These are phyloP conservation scores for Trypanosoma platydactyli DNA, from an alignment of 208 protist genomes.

Conservation along the genomic window DNA sequence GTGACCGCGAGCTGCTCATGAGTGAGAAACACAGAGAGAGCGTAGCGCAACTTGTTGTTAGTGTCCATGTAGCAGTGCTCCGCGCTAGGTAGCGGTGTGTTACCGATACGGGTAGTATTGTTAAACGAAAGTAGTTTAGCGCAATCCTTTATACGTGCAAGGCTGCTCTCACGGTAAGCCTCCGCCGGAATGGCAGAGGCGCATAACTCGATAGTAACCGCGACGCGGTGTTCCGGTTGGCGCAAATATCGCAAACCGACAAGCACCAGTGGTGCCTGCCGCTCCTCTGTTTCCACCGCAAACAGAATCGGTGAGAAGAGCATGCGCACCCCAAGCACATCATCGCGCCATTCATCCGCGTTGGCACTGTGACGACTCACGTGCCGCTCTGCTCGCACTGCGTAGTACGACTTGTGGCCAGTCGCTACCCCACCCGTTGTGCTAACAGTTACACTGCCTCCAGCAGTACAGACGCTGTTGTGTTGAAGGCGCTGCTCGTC, in stretches of 20 bases:
- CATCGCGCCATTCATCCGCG: slow-evolving; percentile 79
- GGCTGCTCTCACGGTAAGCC: slow-evolving; percentile 64
- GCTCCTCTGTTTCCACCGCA: slow-evolving; percentile 66
- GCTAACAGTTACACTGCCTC: background rate
- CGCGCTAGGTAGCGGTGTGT: slow-evolving; percentile 47
- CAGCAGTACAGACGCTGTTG: background rate
- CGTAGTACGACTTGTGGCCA: slow-evolving; percentile 52
- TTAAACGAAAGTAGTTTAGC: slow-evolving; percentile 46
- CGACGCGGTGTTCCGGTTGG: slow-evolving; percentile 59
- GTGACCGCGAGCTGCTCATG: slow-evolving; percentile 67
- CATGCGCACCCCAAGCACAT: slow-evolving; percentile 61
- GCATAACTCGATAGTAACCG: slow-evolving; percentile 71
- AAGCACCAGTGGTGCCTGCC: slow-evolving; percentile 79
- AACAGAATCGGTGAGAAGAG: slow-evolving; percentile 78
- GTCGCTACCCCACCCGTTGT: background rate
- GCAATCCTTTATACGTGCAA: slow-evolving; percentile 64
- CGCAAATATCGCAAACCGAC: slow-evolving; percentile 66
- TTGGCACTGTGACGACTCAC: slow-evolving; percentile 62
- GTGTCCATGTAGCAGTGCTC: slow-evolving; percentile 86
- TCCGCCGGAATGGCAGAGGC: slow-evolving; percentile 35
- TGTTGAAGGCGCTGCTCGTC: slow-evolving; percentile 2
- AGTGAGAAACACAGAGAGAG: slow-evolving; percentile 73
- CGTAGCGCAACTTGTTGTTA: slow-evolving; percentile 45
- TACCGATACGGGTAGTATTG: slow-evolving; percentile 61
- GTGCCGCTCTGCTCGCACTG: slow-evolving; percentile 58